Conservation (phyloP, 352 stramenopile genomes). For the Phytophthora chlamydospora region DNA sequence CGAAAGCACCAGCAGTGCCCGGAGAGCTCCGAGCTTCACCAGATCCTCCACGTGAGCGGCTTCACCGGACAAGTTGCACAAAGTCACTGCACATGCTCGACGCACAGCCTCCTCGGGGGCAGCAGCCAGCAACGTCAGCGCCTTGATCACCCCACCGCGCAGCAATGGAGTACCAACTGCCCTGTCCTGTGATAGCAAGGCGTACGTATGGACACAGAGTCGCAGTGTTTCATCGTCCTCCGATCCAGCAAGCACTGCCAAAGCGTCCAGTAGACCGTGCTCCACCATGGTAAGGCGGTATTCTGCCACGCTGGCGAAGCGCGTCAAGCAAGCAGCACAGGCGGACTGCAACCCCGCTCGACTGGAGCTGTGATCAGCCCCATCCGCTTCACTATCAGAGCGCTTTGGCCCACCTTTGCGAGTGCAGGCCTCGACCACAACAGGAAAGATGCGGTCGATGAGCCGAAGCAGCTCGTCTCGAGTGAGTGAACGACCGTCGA, state of each 20-base stretch:
- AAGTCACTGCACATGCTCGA: slow-evolving; percentile 82
- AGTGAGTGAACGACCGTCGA: slow-evolving; percentile 59
- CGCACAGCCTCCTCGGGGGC: slow-evolving; percentile 76
- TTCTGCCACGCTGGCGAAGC: slow-evolving; percentile 65
- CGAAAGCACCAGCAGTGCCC: slow-evolving; percentile 87
- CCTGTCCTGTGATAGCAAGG: slow-evolving; percentile 56
- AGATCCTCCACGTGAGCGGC: slow-evolving; percentile 91
- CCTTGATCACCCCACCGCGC: slow-evolving; percentile 67
- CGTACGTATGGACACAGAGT: slow-evolving; percentile 72
- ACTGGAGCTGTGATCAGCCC: slow-evolving; percentile 1
- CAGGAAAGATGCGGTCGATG: slow-evolving; percentile 48
- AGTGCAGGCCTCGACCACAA: slow-evolving; percentile 51
- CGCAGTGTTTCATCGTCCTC: slow-evolving; percentile 61
- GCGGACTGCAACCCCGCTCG: slow-evolving; percentile 40
- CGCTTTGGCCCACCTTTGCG: neutral
- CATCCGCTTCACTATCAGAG: neutral
- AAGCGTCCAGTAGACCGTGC: slow-evolving; percentile 51
- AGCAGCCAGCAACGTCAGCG: slow-evolving; percentile 65
- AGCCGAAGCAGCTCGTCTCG: slow-evolving; percentile 45
- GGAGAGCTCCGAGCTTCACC: slow-evolving; percentile 86
- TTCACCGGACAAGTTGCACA: slow-evolving; percentile 93
- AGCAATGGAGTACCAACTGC: slow-evolving; percentile 58
- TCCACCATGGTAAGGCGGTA: slow-evolving; percentile 59
- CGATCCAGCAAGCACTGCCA: slow-evolving; percentile 57
- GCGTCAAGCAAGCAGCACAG: slow-evolving; percentile 70